Conservation (phyloP, 2,329 filamentous ascomycete species). For the Daldinia eschscholtzii region DNA sequence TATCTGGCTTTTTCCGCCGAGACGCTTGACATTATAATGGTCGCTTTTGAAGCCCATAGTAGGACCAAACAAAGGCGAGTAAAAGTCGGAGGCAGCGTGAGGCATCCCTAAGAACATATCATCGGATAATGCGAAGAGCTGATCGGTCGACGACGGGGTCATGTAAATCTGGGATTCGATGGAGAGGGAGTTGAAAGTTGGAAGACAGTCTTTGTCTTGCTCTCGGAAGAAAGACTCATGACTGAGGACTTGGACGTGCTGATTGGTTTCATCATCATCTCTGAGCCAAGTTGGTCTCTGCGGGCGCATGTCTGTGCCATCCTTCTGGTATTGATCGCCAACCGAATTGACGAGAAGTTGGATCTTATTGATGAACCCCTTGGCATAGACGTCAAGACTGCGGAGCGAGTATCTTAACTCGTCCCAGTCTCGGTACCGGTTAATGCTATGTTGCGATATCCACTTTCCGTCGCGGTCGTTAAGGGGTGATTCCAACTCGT, state of each 20-base stretch:
- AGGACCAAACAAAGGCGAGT: conserved; percentile 59
- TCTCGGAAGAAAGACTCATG: conserved; percentile 60
- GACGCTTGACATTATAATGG: conserved; percentile 54
- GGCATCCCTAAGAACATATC: conserved; percentile 59
- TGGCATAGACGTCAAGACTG: conserved; percentile 58
- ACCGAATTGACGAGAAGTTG: conserved; percentile 60
- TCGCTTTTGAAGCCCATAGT: conserved; percentile 59
- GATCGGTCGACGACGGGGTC: conserved; percentile 57
- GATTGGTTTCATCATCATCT: conserved; percentile 49
- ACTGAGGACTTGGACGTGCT: conserved; percentile 54
- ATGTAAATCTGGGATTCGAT: conserved; percentile 60
- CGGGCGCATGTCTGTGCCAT: conserved; percentile 45
- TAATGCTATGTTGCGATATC: conserved; percentile 57
- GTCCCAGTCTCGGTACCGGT: conserved; percentile 60
- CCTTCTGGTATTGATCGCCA: conserved; percentile 45
- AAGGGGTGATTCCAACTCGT: conserved; percentile 57
- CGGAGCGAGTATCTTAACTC: conserved; percentile 60
- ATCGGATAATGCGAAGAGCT: conserved; percentile 59
- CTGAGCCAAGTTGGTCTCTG: conserved; percentile 57
- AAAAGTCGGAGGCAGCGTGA: conserved; percentile 59
- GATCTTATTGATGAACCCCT: conserved; percentile 57
- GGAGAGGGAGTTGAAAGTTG: conserved; percentile 60
- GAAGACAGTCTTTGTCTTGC: conserved; percentile 55
- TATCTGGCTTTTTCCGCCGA: conserved; percentile 49
- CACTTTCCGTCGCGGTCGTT: conserved; percentile 58